A percentile compares a stretch with the other conserved stretches of the same genome.
These are phyloP conservation scores for Porodaedalea pini DNA, from an alignment of 1,284 basidiomycete species.

Conservation along the genomic window DNA sequence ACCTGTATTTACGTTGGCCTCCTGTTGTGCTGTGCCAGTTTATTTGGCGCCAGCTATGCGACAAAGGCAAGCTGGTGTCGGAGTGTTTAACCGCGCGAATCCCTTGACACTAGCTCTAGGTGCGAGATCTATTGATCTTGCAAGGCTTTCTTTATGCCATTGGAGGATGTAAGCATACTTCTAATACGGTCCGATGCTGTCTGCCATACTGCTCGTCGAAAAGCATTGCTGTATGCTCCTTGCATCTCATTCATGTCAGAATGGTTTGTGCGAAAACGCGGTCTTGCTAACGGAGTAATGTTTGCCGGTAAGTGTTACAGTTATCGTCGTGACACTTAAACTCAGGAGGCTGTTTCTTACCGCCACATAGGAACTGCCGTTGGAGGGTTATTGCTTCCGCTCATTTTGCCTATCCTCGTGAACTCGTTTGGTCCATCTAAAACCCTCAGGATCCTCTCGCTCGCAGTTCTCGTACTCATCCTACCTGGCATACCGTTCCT, in stretches of 20 bases:
- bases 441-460: constrained; percentile 31
- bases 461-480: constrained; percentile 27
- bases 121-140: constrained; percentile 32
- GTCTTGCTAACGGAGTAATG: constrained; percentile 40
- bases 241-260: constrained; percentile 38
- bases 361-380: constrained; percentile 30
- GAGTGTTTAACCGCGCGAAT: neutral
- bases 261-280: constrained; percentile 41
- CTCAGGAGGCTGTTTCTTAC: neutral
- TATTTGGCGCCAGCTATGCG: constrained; percentile 36
- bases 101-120: constrained; percentile 23
- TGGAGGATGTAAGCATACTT: constrained; percentile 33
- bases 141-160: constrained; percentile 40
- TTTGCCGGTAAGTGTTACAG: constrained; percentile 34
- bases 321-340: neutral
- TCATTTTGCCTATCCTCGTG: constrained; percentile 33
- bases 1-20: constrained; percentile 32
- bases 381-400: constrained; percentile 37
- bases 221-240: constrained; percentile 36
- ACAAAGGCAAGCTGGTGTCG: constrained; percentile 25
- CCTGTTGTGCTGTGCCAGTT: constrained; percentile 29
- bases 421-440: constrained; percentile 27
- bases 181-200: neutral
- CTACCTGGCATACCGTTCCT: constrained; percentile 32
- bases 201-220: neutral